A percentile compares a stretch with the other conserved stretches of the same genome.
phyloP scores from a whole-genome alignment of 768 basidiomycete species.

The Calvatia gigantea region DNA sequence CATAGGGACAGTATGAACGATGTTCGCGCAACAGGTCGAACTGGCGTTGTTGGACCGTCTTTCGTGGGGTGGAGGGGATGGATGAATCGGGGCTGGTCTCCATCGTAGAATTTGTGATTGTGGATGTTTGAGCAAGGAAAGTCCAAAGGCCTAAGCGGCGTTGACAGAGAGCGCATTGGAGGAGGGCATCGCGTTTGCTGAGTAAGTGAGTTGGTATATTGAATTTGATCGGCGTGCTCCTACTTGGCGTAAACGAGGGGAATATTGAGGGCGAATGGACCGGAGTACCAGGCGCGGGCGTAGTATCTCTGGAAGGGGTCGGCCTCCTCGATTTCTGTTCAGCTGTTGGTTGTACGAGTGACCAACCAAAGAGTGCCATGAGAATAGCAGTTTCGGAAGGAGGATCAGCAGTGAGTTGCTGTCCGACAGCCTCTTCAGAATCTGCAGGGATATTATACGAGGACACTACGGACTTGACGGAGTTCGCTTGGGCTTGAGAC shows the following conservation, averaged over 20 bases:
- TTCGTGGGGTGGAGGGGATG: conserved; percentile 22
- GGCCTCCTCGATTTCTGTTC: conserved; percentile 15
- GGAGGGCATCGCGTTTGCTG: conserved; percentile 43
- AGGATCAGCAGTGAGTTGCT: conserved; percentile 17
- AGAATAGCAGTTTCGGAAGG: conserved; percentile 42
- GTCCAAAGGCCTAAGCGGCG: conserved; percentile 80
- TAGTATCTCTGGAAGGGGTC: conserved; percentile 5
- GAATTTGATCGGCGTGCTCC: conserved; percentile 16
- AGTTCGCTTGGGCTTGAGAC: conserved; percentile 55
- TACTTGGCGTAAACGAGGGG: conserved; percentile 19
- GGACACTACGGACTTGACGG: conserved; percentile 45
- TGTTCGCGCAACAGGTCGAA: conserved; percentile 82
- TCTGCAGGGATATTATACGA: conserved; percentile 24
- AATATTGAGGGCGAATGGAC: conserved; percentile 16
- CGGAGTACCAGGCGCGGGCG: conserved; percentile 10
- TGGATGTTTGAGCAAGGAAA: conserved; percentile 38
- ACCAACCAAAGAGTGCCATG: conserved; percentile 50
- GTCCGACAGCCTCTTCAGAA: conserved; percentile 13
- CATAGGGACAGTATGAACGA: conserved; percentile 83
- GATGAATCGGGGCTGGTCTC: conserved; percentile 6
- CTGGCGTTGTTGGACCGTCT: conserved; percentile 36
- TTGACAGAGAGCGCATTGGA: conserved; percentile 70
- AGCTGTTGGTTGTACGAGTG: conserved; percentile 31
- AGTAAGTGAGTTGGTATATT: conserved; percentile 24
- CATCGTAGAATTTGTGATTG: conserved; percentile 5